Conservation (phyloP, 176 grass and related monocot species). For the Juncus effusus region DNA sequence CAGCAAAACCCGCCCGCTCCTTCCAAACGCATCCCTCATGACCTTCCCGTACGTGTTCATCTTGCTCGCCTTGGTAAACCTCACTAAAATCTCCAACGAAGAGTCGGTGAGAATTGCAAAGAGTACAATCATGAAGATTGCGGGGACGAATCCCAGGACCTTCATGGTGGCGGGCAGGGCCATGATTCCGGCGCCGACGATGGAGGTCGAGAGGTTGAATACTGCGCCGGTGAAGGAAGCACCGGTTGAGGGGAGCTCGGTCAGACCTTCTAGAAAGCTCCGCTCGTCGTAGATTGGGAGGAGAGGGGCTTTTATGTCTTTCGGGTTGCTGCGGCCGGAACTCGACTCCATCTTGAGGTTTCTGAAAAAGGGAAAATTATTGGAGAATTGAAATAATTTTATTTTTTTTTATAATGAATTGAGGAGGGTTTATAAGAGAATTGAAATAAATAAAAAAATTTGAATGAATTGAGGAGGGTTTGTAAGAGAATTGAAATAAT, state of each 20-base stretch:
- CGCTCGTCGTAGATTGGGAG: conserved; percentile 28
- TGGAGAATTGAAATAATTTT: too few relatives aligned
- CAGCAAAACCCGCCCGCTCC: conserved; percentile 53
- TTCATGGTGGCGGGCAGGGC: conserved; percentile 75
- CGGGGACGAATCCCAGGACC: conserved; percentile 72
- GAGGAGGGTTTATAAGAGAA: too few relatives aligned
- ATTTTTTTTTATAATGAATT: too few relatives aligned
- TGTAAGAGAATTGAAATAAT: too few relatives aligned
- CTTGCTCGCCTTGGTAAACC: conserved; percentile 58
- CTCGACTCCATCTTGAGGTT: conserved; percentile 6
- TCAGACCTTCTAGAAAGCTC: conserved; percentile 3
- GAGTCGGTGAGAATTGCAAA: conserved; percentile 68
- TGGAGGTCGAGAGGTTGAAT: conserved; percentile 79
- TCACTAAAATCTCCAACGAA: conserved; percentile 76
- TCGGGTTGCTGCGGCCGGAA: background rate
- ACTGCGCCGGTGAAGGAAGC: conserved; percentile 73
- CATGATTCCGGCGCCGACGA: conserved; percentile 91
- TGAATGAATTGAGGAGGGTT: too few relatives aligned
- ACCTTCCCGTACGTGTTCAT: conserved; percentile 56
- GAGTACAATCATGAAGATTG: conserved; percentile 65
- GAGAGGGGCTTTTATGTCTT: conserved; percentile 21
- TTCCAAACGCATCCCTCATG: conserved; percentile 57
- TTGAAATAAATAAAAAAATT: too few relatives aligned
- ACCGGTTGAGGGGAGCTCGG: conserved; percentile 31
- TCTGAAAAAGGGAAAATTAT: background rate